A percentile compares a stretch with the other conserved stretches of the same genome.
These are phyloP conservation scores for Ustilago bromivora DNA, from an alignment of 1,284 basidiomycete genomes.

Conservation along the genomic window DNA sequence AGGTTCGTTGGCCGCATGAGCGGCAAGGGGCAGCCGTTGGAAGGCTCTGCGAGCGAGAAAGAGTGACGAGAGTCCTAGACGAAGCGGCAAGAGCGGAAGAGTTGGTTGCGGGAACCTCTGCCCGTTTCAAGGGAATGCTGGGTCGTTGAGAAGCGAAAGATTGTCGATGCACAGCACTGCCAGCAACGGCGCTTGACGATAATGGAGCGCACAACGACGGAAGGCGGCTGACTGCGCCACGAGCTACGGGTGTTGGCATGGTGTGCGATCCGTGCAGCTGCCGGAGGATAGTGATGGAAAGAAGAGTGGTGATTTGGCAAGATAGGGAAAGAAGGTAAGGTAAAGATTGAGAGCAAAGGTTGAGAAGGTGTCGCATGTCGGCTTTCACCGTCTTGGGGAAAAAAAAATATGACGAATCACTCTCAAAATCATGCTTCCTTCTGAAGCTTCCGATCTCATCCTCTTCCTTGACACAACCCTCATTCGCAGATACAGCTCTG, in stretches of 20 bases:
- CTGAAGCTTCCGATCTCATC: not conserved
- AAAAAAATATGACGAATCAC: not conserved
- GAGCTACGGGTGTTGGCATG: slow-evolving; percentile 36
- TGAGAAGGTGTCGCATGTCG: not conserved
- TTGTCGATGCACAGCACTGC: slow-evolving; percentile 13
- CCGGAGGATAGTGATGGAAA: not conserved
- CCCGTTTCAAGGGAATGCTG: slow-evolving; percentile 1
- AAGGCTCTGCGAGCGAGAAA: slow-evolving; percentile 17
- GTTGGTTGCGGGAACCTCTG: slow-evolving; percentile 7
- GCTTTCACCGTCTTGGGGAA: not conserved
- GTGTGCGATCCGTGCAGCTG: slow-evolving; percentile 3
- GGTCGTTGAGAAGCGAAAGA: slow-evolving; percentile 17
- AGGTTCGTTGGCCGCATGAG: slow-evolving; percentile 28
- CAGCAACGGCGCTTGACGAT: slow-evolving; percentile 18
- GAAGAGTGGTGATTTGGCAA: not conserved
- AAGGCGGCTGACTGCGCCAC: slow-evolving; percentile 32
- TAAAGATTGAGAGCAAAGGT: not conserved
- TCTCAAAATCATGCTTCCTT: slow-evolving; percentile 2
- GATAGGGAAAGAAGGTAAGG: not conserved
- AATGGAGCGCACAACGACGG: slow-evolving; percentile 26
- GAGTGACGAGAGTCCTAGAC: slow-evolving; percentile 38
- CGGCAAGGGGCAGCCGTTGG: slow-evolving; percentile 17
- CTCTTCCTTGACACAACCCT: not conserved
- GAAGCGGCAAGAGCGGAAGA: slow-evolving; percentile 21
- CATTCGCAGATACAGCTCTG: not conserved